These are phyloP conservation scores for Eimeria brunetti DNA, from an alignment of 169 alveolate species.

Conservation along the genomic window DNA sequence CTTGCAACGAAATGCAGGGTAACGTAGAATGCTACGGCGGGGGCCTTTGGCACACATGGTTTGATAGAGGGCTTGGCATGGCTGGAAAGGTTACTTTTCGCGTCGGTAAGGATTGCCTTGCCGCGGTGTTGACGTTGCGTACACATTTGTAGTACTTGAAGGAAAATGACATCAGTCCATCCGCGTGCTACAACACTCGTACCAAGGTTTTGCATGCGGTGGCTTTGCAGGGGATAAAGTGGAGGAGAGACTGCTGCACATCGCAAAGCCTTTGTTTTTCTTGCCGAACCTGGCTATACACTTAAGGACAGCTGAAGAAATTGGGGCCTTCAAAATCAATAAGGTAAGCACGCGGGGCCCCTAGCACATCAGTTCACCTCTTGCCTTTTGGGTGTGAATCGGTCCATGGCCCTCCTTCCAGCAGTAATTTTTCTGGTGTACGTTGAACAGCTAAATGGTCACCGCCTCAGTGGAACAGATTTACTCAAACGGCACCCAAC, in stretches of 20 bases:
- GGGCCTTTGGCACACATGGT: slow-evolving; percentile 98
- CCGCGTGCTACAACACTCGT: not conserved
- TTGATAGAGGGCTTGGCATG: slow-evolving; percentile 96
- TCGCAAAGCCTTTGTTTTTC: slow-evolving; percentile 91
- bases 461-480: not conserved
- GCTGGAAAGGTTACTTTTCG: slow-evolving; percentile 94
- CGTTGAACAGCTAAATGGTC: not conserved
- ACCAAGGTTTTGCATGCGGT: not conserved
- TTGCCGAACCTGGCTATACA: slow-evolving; percentile 97
- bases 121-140: not conserved
- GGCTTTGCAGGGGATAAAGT: slow-evolving; percentile 22
- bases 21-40: slow-evolving; percentile 97
- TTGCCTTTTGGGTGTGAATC: not conserved
- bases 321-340: slow-evolving; percentile 87
- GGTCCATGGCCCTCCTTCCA: not conserved
- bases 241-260: slow-evolving; percentile 84
- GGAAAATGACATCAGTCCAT: not conserved
- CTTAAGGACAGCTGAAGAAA: slow-evolving; percentile 91
- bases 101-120: not conserved
- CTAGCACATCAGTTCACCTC: not conserved
- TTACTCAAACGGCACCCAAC: not conserved
- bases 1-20: slow-evolving; percentile 83
- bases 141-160: not conserved
- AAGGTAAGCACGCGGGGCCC: slow-evolving; percentile 3
- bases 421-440: not conserved